Percentiles rank a stretch among this genome's conserved stretches.
These are phyloP conservation scores for Neopestalotiopsis clavispora DNA, from an alignment of 2,329 filamentous ascomycete species.

Conservation along the genomic window DNA sequence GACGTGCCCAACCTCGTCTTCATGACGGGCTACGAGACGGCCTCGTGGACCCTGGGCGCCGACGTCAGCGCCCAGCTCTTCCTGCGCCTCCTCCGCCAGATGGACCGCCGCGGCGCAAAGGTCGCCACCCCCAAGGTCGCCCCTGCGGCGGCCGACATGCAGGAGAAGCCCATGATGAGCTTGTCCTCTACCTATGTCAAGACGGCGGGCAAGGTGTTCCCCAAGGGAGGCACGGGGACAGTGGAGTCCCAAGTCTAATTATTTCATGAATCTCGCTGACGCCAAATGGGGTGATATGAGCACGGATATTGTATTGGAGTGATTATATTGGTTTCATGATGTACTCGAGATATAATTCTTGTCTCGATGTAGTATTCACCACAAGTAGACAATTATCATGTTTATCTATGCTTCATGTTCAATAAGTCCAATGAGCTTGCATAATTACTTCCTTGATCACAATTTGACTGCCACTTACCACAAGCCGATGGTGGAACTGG, in stretches of 20 bases:
- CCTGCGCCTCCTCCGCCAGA: conserved; percentile 53
- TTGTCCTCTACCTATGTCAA: conserved; percentile 44
- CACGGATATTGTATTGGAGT: conserved; percentile 26
- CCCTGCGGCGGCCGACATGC: background rate
- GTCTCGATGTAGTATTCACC: background rate
- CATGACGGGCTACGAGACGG: conserved; percentile 64
- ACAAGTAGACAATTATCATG: background rate
- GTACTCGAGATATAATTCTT: too few relatives aligned
- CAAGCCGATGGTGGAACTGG: too few relatives aligned
- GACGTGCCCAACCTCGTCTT: conserved; percentile 65
- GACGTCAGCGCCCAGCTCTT: conserved; percentile 57
- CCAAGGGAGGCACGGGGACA: conserved; percentile 36
- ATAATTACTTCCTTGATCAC: too few relatives aligned
- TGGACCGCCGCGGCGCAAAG: conserved; percentile 47
- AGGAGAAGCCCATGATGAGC: conserved; percentile 34
- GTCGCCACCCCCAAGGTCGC: conserved; percentile 49
- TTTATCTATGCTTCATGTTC: background rate
- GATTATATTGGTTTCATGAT: background rate
- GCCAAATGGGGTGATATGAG: conserved; percentile 29
- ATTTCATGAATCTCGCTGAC: conserved; percentile 27
- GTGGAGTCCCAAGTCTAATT: conserved; percentile 30
- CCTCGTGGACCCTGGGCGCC: conserved; percentile 66
- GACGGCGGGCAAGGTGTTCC: conserved; percentile 42
- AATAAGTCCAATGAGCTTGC: background rate
- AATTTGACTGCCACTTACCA: too few relatives aligned